A percentile compares a stretch with the other conserved stretches of the same genome.
Conservation (phyloP, 257 asterid species). For the Lycium ferocissimum region DNA sequence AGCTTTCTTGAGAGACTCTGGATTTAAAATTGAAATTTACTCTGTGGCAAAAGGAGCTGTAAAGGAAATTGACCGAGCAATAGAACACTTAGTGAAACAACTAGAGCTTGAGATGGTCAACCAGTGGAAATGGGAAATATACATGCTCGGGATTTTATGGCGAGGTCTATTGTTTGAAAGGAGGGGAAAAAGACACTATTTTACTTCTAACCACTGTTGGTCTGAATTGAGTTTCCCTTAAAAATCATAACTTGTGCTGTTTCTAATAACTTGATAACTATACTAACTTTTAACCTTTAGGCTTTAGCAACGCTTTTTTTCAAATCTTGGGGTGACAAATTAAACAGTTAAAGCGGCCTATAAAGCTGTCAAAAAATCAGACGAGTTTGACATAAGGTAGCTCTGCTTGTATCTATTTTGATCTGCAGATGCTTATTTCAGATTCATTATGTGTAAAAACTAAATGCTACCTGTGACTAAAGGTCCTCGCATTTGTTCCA, state of each 20-base stretch:
- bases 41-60: constrained; percentile 73
- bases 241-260: constrained; percentile 1
- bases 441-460: neutral
- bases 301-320: constrained; percentile 66
- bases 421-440: neutral
- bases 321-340: constrained; percentile 70
- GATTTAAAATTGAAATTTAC: constrained; percentile 56
- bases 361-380: constrained; percentile 69
- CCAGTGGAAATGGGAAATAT: constrained; percentile 63
- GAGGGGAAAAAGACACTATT: neutral
- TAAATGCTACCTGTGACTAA: neutral
- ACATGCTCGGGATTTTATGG: constrained; percentile 78
- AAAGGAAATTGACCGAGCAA: constrained; percentile 72
- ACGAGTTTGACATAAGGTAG: constrained; percentile 71
- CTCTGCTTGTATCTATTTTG: neutral
- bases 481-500: neutral
- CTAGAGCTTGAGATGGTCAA: constrained; percentile 73
- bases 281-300: constrained; percentile 35
- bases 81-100: constrained; percentile 68
- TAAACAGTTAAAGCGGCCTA: constrained; percentile 77
- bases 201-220: neutral
- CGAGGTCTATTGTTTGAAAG: constrained; percentile 34
- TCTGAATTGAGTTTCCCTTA: neutral
- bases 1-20: constrained; percentile 44
- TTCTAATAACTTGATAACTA: neutral